These are phyloP conservation scores for Entomophthora muscae DNA, from an alignment of 371 early-diverging fungal genomes.

Conservation along the genomic window DNA sequence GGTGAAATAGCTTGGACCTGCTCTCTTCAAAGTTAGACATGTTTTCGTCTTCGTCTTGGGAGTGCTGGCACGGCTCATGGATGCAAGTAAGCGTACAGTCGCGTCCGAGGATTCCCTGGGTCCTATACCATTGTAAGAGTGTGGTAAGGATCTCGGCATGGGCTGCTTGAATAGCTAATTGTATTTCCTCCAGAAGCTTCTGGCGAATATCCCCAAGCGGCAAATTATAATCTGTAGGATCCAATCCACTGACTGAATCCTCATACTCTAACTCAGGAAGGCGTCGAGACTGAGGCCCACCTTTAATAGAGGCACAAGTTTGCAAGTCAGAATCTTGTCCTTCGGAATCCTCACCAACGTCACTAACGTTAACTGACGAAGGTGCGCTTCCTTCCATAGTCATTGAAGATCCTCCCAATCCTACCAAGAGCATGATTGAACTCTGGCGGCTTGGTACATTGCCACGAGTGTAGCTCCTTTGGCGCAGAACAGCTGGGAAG, in stretches of 20 bases:
- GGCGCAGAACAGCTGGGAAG: not conserved
- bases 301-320: not conserved
- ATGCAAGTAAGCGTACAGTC: not conserved
- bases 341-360: conserved; percentile 8
- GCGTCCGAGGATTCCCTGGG: not conserved
- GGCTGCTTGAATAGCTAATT: not conserved
- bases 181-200: conserved; percentile 1
- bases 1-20: not conserved
- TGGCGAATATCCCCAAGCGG: not conserved
- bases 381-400: not conserved
- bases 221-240: conserved; percentile 5
- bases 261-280: conserved; percentile 7
- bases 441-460: not conserved
- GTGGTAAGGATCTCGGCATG: conserved; percentile 1
- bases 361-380: conserved; percentile 6
- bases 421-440: not conserved
- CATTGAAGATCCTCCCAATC: not conserved
- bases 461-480: not conserved
- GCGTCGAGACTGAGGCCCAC: not conserved
- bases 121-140: not conserved
- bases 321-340: not conserved
- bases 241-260: conserved; percentile 7
- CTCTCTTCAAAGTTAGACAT: not conserved
- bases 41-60: not conserved
- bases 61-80: not conserved